A percentile compares a stretch with the other conserved stretches of the same genome.
Conservation (phyloP, 192 early-diverging fungal genomes). For the Coemansia erecta region DNA sequence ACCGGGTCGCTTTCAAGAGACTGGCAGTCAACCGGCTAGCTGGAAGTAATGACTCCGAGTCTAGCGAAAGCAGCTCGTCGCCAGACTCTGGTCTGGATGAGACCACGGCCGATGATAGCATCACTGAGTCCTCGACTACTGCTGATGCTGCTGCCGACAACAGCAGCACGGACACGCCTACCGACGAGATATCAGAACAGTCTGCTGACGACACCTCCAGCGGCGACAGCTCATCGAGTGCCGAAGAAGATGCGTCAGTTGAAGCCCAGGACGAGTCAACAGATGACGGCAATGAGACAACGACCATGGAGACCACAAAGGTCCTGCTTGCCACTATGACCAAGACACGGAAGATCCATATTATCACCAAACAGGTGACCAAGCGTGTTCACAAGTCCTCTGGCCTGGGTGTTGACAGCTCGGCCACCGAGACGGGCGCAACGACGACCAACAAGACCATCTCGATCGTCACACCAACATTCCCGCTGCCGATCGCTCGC, state of each 20-base stretch:
- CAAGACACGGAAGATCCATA: slow-evolving; percentile 31
- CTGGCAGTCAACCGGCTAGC: slow-evolving; percentile 4
- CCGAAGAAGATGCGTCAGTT: neutral
- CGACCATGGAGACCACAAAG: slow-evolving; percentile 41
- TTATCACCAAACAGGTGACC: slow-evolving; percentile 30
- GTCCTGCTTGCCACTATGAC: slow-evolving; percentile 29
- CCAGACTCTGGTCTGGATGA: neutral
- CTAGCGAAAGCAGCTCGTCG: slow-evolving; percentile 2
- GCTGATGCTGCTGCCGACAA: neutral
- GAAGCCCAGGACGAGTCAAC: neutral
- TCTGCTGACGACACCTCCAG: neutral
- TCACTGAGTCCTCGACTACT: slow-evolving; percentile 3
- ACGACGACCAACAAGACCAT: slow-evolving; percentile 29
- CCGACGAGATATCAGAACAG: neutral
- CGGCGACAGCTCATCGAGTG: neutral
- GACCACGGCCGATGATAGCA: neutral
- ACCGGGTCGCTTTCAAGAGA: slow-evolving; percentile 1
- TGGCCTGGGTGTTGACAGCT: neutral
- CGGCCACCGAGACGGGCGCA: slow-evolving; percentile 6
- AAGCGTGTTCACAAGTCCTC: slow-evolving; percentile 13
- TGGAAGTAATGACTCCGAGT: neutral
- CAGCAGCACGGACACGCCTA: neutral
- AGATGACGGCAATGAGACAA: slow-evolving; percentile 31
- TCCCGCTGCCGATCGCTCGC: slow-evolving; percentile 39
- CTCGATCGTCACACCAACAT: slow-evolving; percentile 47